phyloP scores from a whole-genome alignment of 2,329 filamentous ascomycete genomes.

The Triangularia setosa region DNA sequence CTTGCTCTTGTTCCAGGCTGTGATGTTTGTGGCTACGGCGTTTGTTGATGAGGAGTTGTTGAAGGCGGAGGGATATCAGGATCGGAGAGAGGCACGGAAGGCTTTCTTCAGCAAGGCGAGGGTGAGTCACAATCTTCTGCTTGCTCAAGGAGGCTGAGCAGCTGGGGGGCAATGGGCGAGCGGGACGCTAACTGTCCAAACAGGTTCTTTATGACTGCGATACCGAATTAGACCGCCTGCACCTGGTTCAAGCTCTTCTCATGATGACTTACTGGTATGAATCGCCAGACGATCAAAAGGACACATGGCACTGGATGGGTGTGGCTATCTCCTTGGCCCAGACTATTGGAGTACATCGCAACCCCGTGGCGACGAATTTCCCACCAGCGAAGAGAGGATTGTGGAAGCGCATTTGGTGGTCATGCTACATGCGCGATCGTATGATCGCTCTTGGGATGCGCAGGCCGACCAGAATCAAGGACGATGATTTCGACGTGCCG shows the following conservation, averaged over 20 bases:
- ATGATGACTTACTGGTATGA: conserved; percentile 98
- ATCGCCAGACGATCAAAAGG: conserved; percentile 93
- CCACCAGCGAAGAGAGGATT: conserved; percentile 68
- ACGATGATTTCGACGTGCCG: conserved; percentile 88
- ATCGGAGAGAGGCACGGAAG: conserved; percentile 77
- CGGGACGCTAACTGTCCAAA: conserved; percentile 1
- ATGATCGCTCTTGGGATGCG: conserved; percentile 92
- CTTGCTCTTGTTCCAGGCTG: conserved; percentile 83
- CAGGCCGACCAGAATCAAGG: conserved; percentile 85
- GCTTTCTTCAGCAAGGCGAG: conserved; percentile 85
- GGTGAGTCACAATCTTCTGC: conserved; percentile 46
- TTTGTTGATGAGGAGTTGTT: conserved; percentile 80
- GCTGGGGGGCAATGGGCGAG: not conserved
- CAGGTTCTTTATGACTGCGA: conserved; percentile 91
- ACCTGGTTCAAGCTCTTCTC: conserved; percentile 81
- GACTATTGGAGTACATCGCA: conserved; percentile 87
- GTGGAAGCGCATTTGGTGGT: conserved; percentile 98
- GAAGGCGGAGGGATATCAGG: conserved; percentile 70
- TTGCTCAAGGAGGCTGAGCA: not conserved
- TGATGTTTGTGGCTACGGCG: conserved; percentile 90
- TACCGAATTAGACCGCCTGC: conserved; percentile 84
- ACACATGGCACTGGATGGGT: conserved; percentile 99
- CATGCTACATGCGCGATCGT: conserved; percentile 90
- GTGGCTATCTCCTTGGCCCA: conserved; percentile 89
- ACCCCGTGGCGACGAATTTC: conserved; percentile 74